Evolutionary conservation across 306 rosid genomes (phyloP), one percentile per base, ranked within the genome.

Genomic region (Lathyrus aphaca): DNA sequence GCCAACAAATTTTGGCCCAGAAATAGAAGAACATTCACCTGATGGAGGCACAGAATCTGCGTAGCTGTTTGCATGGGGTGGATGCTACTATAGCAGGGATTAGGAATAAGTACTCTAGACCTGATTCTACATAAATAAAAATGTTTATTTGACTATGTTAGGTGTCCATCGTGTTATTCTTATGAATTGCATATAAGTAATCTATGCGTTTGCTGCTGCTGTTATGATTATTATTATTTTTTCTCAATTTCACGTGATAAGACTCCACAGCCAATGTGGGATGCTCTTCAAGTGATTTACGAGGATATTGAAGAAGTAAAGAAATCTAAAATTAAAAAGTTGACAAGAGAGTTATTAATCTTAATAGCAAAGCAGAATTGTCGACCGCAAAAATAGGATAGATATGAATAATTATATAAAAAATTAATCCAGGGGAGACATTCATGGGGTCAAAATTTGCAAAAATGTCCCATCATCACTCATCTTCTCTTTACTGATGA

Each of bases 1-100:
- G 44, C 64, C 81, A 11, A 25, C 23, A 63, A 42, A 69, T 38
- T 71, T 69, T 43, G 9, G 16, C 15, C 6, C 73, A 55, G 67
- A 74, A 44, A 6, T 14, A 60, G 79, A 74, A 11, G 60, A 66
- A 45, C 49, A 55, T 0, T 5, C 29, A 27, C 10, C 48, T 13
- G 39, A 64, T 74, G 9, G 2, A 66, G 56, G 29, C n/a, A 15
- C 72, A 5, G 73, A 55, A 18, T 65, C 79, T 55, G 29, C 21
- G 2, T 74, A 71, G 60, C 11, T 8, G 5, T 17, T 53, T 11
- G 5, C 13, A n/a, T 13, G 15, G 23, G 15, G 42, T 17, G 10
- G 42, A 44, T 23, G 15, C 27, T 10, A n/a, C n/a, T 61, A 45
- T 10, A 9, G 2, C 1, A 19, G 18, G 56, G 25, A 29, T 27